Evolutionary conservation across 805 yeast genomes (phyloP).

Genomic region (Yarrowia yakushimensis): DNA sequence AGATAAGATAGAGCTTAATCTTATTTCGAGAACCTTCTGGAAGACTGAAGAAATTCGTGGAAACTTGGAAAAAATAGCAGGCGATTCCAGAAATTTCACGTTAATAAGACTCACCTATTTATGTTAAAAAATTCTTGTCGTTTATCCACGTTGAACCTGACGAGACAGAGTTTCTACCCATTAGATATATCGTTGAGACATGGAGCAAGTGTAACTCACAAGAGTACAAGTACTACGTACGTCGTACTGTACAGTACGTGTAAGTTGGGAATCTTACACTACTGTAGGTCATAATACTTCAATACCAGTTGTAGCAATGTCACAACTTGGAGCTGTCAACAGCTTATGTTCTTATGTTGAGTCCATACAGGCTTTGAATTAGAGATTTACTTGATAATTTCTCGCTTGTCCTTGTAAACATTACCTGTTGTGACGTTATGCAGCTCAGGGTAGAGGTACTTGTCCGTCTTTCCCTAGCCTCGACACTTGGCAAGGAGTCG

Average conservation of each 20-base stretch:
- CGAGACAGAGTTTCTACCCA: too few species aligned
- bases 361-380: not conserved
- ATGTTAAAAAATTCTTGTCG: too few species aligned
- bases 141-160: too few species aligned
- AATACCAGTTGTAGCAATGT: too few species aligned
- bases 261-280: too few species aligned
- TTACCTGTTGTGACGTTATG: constrained; percentile 99
- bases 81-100: not conserved
- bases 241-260: too few species aligned
- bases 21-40: not conserved
- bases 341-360: not conserved
- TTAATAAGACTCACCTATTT: too few species aligned
- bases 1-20: not conserved
- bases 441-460: constrained; percentile 95
- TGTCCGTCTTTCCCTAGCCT: constrained; percentile 99
- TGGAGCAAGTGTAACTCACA: too few species aligned
- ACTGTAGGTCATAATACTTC: too few species aligned
- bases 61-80: not conserved
- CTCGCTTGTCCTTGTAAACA: constrained; percentile 99
- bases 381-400: constrained; percentile 69
- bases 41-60: not conserved
- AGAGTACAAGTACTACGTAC: too few species aligned
- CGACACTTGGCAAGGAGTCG: constrained; percentile 97
- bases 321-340: too few species aligned
- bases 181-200: too few species aligned